These are phyloP conservation scores for Picea glauca DNA, from an alignment of 75 land plant species.

Conservation along the genomic window DNA sequence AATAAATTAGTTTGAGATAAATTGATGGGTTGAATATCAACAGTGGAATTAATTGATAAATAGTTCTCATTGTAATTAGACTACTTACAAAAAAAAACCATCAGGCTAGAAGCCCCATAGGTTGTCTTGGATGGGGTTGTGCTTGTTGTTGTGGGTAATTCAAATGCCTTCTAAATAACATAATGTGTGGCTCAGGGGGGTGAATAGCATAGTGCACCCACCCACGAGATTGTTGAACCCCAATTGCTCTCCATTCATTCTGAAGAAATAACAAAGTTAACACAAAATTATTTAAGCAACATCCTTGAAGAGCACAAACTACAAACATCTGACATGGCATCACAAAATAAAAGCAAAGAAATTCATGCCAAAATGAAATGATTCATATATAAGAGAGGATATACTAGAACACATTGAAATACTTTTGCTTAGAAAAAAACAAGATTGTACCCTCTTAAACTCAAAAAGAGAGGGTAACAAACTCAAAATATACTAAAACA, in stretches of 20 bases:
- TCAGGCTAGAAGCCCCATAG: no score
- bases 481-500: neutral
- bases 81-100: no score
- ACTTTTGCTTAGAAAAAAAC: neutral
- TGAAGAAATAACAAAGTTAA: slow-evolving; percentile 5
- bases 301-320: no score
- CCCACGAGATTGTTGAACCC: slow-evolving; percentile 51
- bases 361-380: neutral
- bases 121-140: no score
- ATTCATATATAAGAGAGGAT: neutral
- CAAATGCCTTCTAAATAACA: slow-evolving; percentile 45
- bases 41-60: no score
- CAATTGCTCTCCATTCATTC: slow-evolving; percentile 46
- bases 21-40: no score
- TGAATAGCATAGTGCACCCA: slow-evolving; percentile 56
- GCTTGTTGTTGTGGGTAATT: slow-evolving; percentile 29
- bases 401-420: neutral
- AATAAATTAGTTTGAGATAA: no score
- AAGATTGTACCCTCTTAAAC: no score
- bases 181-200: slow-evolving; percentile 48
- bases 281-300: no score
- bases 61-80: no score
- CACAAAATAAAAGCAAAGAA: neutral
- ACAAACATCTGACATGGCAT: no score
- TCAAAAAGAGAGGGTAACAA: no score